A percentile compares a stretch with the other conserved stretches of the same genome.
Conservation (phyloP, 1,139 yeast species). For the Barnettozyma hawaiiensis region DNA sequence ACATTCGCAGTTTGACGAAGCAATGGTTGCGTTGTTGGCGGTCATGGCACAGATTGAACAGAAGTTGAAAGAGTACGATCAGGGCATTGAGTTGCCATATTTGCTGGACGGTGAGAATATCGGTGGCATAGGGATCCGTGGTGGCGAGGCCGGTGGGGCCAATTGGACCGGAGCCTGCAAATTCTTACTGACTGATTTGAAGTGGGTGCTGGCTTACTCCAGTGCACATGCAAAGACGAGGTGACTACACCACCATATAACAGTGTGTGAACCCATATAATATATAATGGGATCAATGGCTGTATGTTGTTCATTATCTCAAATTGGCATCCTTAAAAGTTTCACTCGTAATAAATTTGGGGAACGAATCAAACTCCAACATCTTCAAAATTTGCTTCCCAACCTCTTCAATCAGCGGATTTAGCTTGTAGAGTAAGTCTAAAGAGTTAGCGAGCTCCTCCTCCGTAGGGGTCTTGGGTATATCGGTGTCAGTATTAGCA, state of each 20-base stretch:
- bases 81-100: constrained; percentile 69
- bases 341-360: constrained; percentile 53
- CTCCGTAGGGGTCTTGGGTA: constrained; percentile 22
- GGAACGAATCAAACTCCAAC: constrained; percentile 71
- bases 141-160: constrained; percentile 56
- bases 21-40: constrained; percentile 71
- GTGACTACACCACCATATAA: no score
- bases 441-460: constrained; percentile 29
- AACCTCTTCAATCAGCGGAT: constrained; percentile 39
- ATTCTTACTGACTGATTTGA: constrained; percentile 59
- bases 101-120: constrained; percentile 56
- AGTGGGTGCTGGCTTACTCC: constrained; percentile 36
- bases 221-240: constrained; percentile 21
- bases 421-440: constrained; percentile 32
- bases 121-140: constrained; percentile 70
- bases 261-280: no score
- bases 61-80: constrained; percentile 43
- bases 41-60: constrained; percentile 53
- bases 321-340: constrained; percentile 29
- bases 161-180: constrained; percentile 93
- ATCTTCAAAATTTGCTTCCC: constrained; percentile 45
- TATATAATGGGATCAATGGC: no score
- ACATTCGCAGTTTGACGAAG: constrained; percentile 65
- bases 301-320: not conserved
- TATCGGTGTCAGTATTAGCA: not conserved